These are phyloP conservation scores for Basipetospora chlamydospora DNA, from an alignment of 2,329 filamentous ascomycete genomes.

Conservation along the genomic window DNA sequence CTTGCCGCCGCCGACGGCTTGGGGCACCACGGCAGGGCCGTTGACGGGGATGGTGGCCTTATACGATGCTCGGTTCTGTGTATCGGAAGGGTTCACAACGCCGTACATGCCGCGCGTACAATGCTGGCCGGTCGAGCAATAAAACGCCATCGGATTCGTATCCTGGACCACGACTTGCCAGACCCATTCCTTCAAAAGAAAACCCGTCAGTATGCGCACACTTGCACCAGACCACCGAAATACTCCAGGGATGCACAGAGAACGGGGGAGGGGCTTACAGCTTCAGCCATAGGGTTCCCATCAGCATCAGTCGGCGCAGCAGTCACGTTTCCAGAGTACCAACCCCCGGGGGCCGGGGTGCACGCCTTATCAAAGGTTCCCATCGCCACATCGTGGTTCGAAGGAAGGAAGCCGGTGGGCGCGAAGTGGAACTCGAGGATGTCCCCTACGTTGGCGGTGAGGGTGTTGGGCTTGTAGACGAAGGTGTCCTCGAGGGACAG, in stretches of 20 bases:
- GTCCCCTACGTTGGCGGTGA: conserved; percentile 30
- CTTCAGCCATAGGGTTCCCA: background rate
- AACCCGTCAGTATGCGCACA: too few relatives aligned
- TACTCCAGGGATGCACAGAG: too few relatives aligned
- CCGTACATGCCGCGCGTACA: conserved; percentile 18
- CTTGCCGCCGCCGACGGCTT: conserved; percentile 1
- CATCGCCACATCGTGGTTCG: conserved; percentile 6
- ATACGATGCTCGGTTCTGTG: conserved; percentile 10
- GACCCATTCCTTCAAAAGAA: too few relatives aligned
- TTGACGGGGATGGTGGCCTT: conserved; percentile 1
- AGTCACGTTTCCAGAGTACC: conserved; percentile 5
- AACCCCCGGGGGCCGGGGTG: conserved; percentile 1
- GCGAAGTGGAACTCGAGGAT: conserved; percentile 38
- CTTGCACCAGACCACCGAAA: too few relatives aligned
- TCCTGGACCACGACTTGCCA: conserved; percentile 15
- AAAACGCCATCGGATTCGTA: conserved; percentile 17
- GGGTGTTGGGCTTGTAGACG: conserved; percentile 26
- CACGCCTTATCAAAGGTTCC: conserved; percentile 4
- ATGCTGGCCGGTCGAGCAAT: conserved; percentile 15
- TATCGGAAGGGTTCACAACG: conserved; percentile 14
- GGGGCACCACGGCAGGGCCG: conserved; percentile 1
- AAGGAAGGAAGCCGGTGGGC: conserved; percentile 3
- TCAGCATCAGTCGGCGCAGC: background rate
- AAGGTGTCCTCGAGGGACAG: conserved; percentile 14
- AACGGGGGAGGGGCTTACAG: conserved; percentile 1